Evolutionary conservation across 31 red algal species (phyloP).

Genomic region (Asparagopsis taxiformis): DNA sequence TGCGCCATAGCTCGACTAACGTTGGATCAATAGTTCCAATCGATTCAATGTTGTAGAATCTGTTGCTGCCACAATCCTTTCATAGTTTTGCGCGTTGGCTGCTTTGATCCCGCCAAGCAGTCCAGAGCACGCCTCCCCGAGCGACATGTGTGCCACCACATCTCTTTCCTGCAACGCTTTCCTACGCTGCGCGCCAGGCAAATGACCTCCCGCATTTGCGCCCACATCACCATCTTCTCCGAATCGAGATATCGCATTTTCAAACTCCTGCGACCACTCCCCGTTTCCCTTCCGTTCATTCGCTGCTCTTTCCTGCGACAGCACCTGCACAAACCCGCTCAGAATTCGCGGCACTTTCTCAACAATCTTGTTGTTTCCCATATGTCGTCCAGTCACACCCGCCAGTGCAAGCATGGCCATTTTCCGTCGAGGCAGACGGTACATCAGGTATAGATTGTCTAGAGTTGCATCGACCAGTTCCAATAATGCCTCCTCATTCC

Average conservation of each 20-base stretch:
- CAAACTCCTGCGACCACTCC: slow-evolving; percentile 5
- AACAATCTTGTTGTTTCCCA: neutral
- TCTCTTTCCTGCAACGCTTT: slow-evolving; percentile 9
- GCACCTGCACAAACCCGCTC: slow-evolving; percentile 51
- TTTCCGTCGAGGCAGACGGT: slow-evolving; percentile 26
- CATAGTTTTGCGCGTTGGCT: neutral
- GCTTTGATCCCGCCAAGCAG: neutral
- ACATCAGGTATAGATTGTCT: slow-evolving; percentile 39
- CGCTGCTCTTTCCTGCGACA: slow-evolving; percentile 10
- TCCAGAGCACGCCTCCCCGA: slow-evolving; percentile 6
- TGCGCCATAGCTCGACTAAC: neutral
- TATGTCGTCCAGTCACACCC: slow-evolving; percentile 7
- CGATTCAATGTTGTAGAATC: neutral
- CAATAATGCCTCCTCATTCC: slow-evolving; percentile 31
- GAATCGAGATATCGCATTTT: slow-evolving; percentile 16
- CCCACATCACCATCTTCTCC: slow-evolving; percentile 35
- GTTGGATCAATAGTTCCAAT: neutral
- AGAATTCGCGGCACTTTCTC: slow-evolving; percentile 22
- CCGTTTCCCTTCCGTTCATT: neutral
- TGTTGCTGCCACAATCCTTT: slow-evolving; percentile 1
- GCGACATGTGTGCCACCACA: neutral
- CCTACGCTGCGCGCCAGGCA: slow-evolving; percentile 2
- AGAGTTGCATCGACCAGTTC: slow-evolving; percentile 34
- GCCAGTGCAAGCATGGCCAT: slow-evolving; percentile 20
- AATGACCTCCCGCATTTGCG: neutral